Percentiles rank a stretch among this genome's conserved stretches.
Evolutionary conservation across 441 rosid species (phyloP).

Genomic region (Erysimum pusillum): DNA sequence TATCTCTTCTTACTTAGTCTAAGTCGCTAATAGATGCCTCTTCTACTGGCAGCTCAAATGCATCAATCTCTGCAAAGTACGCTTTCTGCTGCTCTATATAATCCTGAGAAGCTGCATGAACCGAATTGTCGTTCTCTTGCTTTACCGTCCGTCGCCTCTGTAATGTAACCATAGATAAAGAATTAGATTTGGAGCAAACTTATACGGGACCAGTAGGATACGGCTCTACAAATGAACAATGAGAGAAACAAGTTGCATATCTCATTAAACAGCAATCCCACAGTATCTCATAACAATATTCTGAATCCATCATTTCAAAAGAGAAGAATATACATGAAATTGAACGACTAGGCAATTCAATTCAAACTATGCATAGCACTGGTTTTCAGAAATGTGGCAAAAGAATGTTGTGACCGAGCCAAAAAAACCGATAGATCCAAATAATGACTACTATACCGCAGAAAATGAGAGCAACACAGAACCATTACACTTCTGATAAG

Average conservation of each 20-base stretch:
- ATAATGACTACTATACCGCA: not conserved
- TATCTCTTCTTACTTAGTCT: constrained; percentile 51
- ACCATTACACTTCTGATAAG: constrained; percentile 28
- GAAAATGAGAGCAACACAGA: constrained; percentile 18
- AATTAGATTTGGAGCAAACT: constrained; percentile 23
- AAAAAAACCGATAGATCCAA: not conserved
- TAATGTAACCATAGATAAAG: constrained; percentile 16
- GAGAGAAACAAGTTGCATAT: constrained; percentile 10
- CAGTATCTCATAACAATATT: constrained; percentile 21
- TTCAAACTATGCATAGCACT: not conserved
- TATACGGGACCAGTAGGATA: not conserved
- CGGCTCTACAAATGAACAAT: constrained; percentile 21
- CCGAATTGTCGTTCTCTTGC: constrained; percentile 39
- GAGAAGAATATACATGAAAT: not conserved
- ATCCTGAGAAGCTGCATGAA: constrained; percentile 51
- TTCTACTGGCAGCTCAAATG: constrained; percentile 76
- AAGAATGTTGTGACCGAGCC: not conserved
- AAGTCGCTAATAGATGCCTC: constrained; percentile 66
- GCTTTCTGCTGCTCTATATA: constrained; percentile 74
- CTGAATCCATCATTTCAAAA: constrained; percentile 8
- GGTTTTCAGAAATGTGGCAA: constrained; percentile 6
- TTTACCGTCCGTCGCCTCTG: constrained; percentile 54
- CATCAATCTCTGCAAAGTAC: constrained; percentile 84
- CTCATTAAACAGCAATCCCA: constrained; percentile 15
- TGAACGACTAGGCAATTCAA: constrained; percentile 9